Conservation (phyloP, 495 filamentous ascomycete genomes). For the Apodospora peruviana region DNA sequence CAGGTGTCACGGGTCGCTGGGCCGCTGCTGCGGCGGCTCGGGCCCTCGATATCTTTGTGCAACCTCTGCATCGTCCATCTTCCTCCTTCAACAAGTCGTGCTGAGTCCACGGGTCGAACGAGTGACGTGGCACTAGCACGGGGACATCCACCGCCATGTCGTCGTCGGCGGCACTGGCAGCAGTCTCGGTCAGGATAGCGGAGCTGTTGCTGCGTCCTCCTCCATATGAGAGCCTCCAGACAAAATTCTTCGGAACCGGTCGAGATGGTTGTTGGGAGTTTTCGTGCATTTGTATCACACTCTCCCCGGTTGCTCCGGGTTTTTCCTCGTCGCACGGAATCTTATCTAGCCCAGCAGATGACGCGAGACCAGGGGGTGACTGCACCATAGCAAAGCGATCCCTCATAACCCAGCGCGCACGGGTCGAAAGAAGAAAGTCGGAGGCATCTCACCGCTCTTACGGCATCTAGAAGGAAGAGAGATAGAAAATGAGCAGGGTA, state of each 20-base stretch:
- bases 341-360: conserved; percentile 17
- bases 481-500: not conserved
- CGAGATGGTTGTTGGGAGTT: conserved; percentile 3
- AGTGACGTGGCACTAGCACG: conserved; percentile 18
- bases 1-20: too few relatives aligned
- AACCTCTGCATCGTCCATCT: conserved; percentile 22
- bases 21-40: conserved; percentile 12
- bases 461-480: not conserved
- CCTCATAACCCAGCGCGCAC: conserved; percentile 26
- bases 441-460: conserved; percentile 33
- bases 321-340: conserved; percentile 16
- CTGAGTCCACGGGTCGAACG: conserved; percentile 25
- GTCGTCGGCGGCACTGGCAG: not conserved
- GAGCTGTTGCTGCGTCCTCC: conserved; percentile 17
- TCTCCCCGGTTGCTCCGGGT: conserved; percentile 7
- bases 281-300: conserved; percentile 16
- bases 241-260: conserved; percentile 7
- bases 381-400: conserved; percentile 20
- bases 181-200: conserved; percentile 1
- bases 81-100: conserved; percentile 11
- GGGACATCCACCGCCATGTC: conserved; percentile 24
- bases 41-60: conserved; percentile 22
- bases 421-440: conserved; percentile 30
- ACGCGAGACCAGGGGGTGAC: conserved; percentile 26
- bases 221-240: conserved; percentile 25